Evolutionary conservation across 1,284 basidiomycete species (phyloP).

Genomic region (Trichosporon ovoides): DNA sequence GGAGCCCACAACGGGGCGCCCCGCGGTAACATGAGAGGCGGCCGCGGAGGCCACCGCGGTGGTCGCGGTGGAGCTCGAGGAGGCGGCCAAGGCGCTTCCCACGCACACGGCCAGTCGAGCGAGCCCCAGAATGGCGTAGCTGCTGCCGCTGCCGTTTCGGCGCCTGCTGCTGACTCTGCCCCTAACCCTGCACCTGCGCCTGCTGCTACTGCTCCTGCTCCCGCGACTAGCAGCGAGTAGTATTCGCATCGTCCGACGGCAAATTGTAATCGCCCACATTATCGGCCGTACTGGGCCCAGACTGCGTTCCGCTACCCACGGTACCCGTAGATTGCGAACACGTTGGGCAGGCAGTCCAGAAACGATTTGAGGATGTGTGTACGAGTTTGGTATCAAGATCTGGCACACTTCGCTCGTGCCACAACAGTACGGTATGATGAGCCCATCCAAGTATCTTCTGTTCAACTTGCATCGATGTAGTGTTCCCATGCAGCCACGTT

Average conservation of each 20-base stretch:
- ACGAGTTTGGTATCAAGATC: too few species aligned
- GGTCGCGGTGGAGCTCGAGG: constrained; percentile 6
- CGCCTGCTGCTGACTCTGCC: constrained; percentile 1
- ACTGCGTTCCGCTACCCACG: too few species aligned
- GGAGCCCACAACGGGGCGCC: constrained; percentile 3
- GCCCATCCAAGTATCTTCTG: neutral
- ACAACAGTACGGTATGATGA: neutral
- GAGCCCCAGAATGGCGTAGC: neutral
- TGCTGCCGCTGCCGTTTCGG: neutral
- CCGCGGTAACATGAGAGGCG: neutral
- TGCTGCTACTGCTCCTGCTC: constrained; percentile 5
- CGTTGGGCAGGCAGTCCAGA: too few species aligned
- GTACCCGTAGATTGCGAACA: too few species aligned
- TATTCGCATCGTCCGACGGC: neutral
- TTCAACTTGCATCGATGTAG: constrained; percentile 1
- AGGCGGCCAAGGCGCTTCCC: neutral
- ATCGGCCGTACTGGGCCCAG: too few species aligned
- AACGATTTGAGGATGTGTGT: too few species aligned
- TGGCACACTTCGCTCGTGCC: too few species aligned
- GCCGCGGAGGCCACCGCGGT: constrained; percentile 3
- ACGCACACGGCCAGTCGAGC: neutral
- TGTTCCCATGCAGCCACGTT: neutral
- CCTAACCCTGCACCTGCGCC: neutral
- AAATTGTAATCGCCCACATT: too few species aligned
- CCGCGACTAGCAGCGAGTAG: neutral